Percentiles rank a stretch among this genome's conserved stretches.
phyloP scores from a whole-genome alignment of 192 early-diverging fungal species.

The Rhizophagus sp. region DNA sequence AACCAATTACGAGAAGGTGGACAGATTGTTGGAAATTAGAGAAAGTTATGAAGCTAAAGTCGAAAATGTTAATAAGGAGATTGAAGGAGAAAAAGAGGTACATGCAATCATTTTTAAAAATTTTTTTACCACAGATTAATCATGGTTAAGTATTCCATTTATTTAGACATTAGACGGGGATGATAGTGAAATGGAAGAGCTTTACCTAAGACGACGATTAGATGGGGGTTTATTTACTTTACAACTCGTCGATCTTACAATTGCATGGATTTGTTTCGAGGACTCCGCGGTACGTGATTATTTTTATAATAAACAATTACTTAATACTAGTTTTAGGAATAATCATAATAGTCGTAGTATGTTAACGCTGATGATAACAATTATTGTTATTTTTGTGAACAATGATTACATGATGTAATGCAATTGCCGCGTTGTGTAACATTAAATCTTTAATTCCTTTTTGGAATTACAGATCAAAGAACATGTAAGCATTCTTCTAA shows the following conservation, averaged over 20 bases:
- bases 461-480: slow-evolving; percentile 37
- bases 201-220: slow-evolving; percentile 67
- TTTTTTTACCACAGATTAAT: slow-evolving; percentile 3
- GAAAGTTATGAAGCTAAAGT: slow-evolving; percentile 68
- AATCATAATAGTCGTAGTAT: neutral
- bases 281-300: slow-evolving; percentile 32
- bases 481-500: slow-evolving; percentile 40
- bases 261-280: slow-evolving; percentile 68
- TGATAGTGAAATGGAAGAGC: slow-evolving; percentile 63
- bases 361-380: neutral
- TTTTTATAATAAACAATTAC: slow-evolving; percentile 26
- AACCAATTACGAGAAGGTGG: slow-evolving; percentile 78
- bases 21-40: slow-evolving; percentile 78
- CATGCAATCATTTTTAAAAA: neutral
- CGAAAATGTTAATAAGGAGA: slow-evolving; percentile 50
- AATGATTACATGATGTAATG: neutral
- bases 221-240: slow-evolving; percentile 82
- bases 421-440: neutral
- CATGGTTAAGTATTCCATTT: neutral
- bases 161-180: slow-evolving; percentile 40
- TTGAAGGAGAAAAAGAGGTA: slow-evolving; percentile 52
- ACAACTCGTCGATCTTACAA: slow-evolving; percentile 69
- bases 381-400: neutral
- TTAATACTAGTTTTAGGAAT: neutral
- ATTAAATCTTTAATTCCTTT: neutral